Conservation (phyloP, 2,329 filamentous ascomycete species). For the Xenosphaeropsis pyriputrescens region DNA sequence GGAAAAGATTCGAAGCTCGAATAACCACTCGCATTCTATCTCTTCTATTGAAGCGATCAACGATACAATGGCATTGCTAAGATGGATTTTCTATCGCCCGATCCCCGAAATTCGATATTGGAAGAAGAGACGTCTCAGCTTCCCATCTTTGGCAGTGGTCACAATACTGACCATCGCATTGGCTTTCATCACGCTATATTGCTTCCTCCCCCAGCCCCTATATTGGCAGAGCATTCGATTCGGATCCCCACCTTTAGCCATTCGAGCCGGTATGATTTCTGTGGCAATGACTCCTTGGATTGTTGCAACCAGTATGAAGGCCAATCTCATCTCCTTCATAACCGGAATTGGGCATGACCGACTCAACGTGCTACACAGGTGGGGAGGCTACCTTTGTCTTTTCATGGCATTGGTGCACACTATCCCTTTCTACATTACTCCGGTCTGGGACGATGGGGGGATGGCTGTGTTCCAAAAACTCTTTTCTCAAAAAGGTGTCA, state of each 20-base stretch:
- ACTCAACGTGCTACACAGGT: conserved; percentile 84
- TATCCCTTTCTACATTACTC: conserved; percentile 79
- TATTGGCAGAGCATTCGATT: conserved; percentile 80
- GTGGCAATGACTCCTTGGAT: conserved; percentile 91
- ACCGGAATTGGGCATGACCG: conserved; percentile 88
- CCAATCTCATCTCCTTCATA: conserved; percentile 68
- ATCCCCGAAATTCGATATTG: conserved; percentile 54
- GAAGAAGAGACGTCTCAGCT: conserved; percentile 55
- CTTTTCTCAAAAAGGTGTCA: conserved; percentile 47
- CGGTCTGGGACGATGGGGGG: conserved; percentile 69
- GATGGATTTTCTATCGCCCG: conserved; percentile 81
- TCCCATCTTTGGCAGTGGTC: conserved; percentile 65
- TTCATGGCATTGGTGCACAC: conserved; percentile 74
- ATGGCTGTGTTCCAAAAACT: conserved; percentile 55
- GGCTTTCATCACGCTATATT: conserved; percentile 63
- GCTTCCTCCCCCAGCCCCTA: conserved; percentile 74
- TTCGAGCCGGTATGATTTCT: conserved; percentile 82
- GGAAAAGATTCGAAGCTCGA: conserved; percentile 39
- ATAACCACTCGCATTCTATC: conserved; percentile 48
- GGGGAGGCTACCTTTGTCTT: conserved; percentile 76
- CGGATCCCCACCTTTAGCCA: conserved; percentile 77
- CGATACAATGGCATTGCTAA: conserved; percentile 65
- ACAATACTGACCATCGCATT: conserved; percentile 53
- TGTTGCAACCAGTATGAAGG: conserved; percentile 77
- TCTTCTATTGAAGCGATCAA: conserved; percentile 64